phyloP scores from a whole-genome alignment of 371 early-diverging fungal genomes.

The Batkoa obscura region DNA sequence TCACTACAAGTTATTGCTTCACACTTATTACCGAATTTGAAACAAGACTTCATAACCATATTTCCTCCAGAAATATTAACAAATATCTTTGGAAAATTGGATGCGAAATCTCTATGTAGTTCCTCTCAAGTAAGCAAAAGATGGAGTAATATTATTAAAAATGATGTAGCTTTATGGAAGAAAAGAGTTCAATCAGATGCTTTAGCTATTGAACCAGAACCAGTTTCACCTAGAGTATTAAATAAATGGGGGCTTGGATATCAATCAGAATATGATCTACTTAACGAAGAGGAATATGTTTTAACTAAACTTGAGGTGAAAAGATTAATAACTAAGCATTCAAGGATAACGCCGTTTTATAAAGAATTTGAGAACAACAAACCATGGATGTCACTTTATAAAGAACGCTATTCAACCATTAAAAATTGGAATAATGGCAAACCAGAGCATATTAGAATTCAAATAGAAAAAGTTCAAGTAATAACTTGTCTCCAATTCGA shows the following conservation, averaged over 20 bases:
- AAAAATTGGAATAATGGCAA: conserved; percentile 67
- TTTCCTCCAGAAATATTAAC: conserved; percentile 58
- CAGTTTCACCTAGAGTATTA: conserved; percentile 20
- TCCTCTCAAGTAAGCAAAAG: conserved; percentile 47
- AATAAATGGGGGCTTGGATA: conserved; percentile 18
- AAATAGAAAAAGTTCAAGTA: conserved; percentile 59
- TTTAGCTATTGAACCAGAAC: conserved; percentile 30
- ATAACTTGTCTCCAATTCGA: conserved; percentile 94
- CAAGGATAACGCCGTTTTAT: no score
- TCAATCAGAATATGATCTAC: conserved; percentile 14
- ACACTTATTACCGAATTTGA: conserved; percentile 53
- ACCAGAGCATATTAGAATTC: conserved; percentile 47
- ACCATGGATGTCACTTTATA: conserved; percentile 46
- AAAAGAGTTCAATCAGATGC: conserved; percentile 26
- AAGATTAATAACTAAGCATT: no score
- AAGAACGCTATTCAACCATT: conserved; percentile 44
- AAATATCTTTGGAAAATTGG: conserved; percentile 59
- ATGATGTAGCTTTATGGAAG: conserved; percentile 37
- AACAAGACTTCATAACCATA: conserved; percentile 64
- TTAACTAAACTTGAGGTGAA: conserved; percentile 10
- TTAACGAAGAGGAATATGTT: conserved; percentile 11
- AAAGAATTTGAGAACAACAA: conserved; percentile 14
- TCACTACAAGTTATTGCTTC: conserved; percentile 64
- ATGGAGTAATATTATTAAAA: conserved; percentile 60
- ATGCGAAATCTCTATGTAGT: conserved; percentile 49